These are phyloP conservation scores for Poteriospumella lacustris DNA, from an alignment of 108 stramenopile genomes.

Conservation along the genomic window DNA sequence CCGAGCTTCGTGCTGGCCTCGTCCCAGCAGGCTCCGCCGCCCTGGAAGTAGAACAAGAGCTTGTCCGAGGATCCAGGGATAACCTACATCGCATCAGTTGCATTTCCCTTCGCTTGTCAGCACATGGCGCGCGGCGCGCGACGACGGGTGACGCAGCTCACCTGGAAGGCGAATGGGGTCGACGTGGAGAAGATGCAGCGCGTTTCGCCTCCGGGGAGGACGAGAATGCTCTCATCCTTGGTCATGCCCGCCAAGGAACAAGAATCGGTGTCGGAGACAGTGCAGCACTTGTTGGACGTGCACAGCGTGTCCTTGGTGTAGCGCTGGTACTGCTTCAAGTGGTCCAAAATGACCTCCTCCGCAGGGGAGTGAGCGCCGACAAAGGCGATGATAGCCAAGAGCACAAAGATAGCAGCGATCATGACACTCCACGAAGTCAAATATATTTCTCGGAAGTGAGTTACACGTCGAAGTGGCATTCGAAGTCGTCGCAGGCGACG, in stretches of 20 bases:
- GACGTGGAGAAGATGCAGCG: constrained; percentile 32
- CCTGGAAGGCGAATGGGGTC: constrained; percentile 34
- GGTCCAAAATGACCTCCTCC: too few species aligned
- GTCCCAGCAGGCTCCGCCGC: constrained; percentile 44
- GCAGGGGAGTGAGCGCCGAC: too few species aligned
- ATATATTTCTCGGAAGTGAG: too few species aligned
- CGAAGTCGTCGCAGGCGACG: too few species aligned
- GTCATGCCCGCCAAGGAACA: background rate
- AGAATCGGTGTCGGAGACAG: background rate
- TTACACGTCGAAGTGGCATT: too few species aligned
- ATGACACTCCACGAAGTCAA: too few species aligned
- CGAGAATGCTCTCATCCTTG: background rate
- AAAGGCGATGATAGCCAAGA: too few species aligned
- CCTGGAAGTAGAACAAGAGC: constrained; percentile 40
- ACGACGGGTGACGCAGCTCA: background rate
- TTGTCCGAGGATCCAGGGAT: constrained; percentile 37
- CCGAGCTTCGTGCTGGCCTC: background rate
- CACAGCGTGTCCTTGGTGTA: constrained; percentile 22
- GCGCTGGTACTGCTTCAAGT: too few species aligned
- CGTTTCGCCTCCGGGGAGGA: constrained; percentile 34
- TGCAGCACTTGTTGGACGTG: background rate
- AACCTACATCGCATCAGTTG: background rate
- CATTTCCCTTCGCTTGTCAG: background rate
- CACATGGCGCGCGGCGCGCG: background rate
- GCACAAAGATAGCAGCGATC: too few species aligned